Conservation (phyloP, 257 asterid genomes). For the Anisodus tanguticus region DNA sequence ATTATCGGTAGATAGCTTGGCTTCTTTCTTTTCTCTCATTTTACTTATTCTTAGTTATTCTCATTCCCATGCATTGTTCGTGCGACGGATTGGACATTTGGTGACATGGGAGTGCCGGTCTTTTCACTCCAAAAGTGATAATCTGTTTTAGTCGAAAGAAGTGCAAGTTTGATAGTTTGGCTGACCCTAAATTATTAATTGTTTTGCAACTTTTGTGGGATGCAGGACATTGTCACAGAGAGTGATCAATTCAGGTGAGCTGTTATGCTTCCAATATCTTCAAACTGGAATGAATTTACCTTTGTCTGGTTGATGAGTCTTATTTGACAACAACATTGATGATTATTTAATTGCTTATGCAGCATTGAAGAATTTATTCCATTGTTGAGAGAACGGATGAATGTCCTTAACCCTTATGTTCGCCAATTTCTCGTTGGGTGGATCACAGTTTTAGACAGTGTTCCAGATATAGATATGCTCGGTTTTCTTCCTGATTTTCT, state of each 20-base stretch:
- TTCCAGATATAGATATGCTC: constrained; percentile 98
- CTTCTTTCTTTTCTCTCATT: constrained; percentile 20
- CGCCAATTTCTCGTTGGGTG: constrained; percentile 99
- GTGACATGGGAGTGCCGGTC: constrained; percentile 19
- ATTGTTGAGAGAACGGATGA: constrained; percentile 94
- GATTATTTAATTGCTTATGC: constrained; percentile 34
- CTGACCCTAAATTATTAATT: not conserved
- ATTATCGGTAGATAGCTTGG: constrained; percentile 14
- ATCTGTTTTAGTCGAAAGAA: constrained; percentile 8
- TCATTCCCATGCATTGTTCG: constrained; percentile 14
- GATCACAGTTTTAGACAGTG: constrained; percentile 99
- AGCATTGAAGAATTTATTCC: constrained; percentile 99
- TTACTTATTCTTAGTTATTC: constrained; percentile 21
- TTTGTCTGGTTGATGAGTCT: constrained; percentile 1
- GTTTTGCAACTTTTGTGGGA: constrained; percentile 34
- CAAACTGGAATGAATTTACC: constrained; percentile 1
- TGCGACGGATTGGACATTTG: not conserved
- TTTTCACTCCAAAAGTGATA: constrained; percentile 8
- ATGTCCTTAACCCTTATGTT: constrained; percentile 92
- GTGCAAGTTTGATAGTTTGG: constrained; percentile 18
- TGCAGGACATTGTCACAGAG: constrained; percentile 98
- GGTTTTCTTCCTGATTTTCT: constrained; percentile 99
- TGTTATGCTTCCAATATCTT: constrained; percentile 26
- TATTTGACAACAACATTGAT: not conserved
- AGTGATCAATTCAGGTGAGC: constrained; percentile 97